Evolutionary conservation across 441 rosid species (phyloP).

Genomic region (Dalechampia spathulata): DNA sequence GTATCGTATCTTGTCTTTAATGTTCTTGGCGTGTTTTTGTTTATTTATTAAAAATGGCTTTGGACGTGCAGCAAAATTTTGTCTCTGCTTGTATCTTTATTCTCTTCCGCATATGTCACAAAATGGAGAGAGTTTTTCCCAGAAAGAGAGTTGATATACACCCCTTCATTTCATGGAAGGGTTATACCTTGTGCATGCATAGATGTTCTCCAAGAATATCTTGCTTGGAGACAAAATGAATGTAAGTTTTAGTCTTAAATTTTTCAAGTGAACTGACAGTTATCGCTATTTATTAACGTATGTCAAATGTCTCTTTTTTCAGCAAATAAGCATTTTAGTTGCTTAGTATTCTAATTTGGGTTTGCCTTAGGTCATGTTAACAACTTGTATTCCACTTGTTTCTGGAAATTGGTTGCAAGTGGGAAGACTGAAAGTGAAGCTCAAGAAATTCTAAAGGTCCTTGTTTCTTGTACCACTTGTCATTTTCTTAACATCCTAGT

Average conservation of each 20-base stretch:
- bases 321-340: not conserved
- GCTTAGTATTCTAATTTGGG: not conserved
- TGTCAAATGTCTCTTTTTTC: too few relatives aligned
- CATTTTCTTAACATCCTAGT: not conserved
- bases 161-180: constrained; percentile 65
- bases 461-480: not conserved
- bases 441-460: constrained; percentile 56
- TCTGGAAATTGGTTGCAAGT: constrained; percentile 63
- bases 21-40: too few relatives aligned
- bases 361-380: constrained; percentile 54
- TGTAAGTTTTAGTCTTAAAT: constrained; percentile 40
- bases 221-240: constrained; percentile 84
- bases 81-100: constrained; percentile 63
- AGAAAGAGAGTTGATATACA: constrained; percentile 36
- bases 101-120: constrained; percentile 53
- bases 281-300: too few relatives aligned
- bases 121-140: constrained; percentile 81
- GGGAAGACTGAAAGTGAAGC: constrained; percentile 63
- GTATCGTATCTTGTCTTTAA: not conserved
- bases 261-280: too few relatives aligned
- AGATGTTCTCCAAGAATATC: constrained; percentile 77
- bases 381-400: constrained; percentile 65
- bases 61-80: constrained; percentile 63
- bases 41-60: too few relatives aligned
- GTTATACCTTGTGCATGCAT: constrained; percentile 58